These are phyloP conservation scores for Suillus alpinus DNA, from an alignment of 768 basidiomycete genomes.

Conservation along the genomic window DNA sequence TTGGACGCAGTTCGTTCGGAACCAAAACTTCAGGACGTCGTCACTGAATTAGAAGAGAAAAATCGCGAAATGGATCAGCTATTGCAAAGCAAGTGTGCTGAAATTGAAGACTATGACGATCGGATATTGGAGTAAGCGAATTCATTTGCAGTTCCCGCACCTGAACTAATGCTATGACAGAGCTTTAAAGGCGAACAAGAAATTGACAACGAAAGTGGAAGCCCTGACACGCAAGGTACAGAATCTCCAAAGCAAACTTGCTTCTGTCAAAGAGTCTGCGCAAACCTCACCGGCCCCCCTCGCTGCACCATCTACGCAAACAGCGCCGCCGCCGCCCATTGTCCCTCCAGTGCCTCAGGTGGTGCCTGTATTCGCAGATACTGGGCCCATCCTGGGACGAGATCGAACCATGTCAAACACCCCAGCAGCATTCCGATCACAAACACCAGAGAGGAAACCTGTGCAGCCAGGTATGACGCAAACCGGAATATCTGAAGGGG, in stretches of 20 bases:
- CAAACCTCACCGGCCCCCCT: conserved; percentile 27
- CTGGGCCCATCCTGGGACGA: conserved; percentile 11
- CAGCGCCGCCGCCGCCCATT: conserved; percentile 12
- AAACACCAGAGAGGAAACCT: conserved; percentile 48
- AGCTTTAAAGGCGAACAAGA: conserved; percentile 79
- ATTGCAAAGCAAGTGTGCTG: conserved; percentile 62
- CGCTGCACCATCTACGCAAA: conserved; percentile 7
- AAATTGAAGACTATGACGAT: conserved; percentile 86
- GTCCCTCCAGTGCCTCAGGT: conserved; percentile 19
- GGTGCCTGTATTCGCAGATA: conserved; percentile 13
- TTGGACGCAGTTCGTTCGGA: conserved; percentile 49
- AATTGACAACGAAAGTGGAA: conserved; percentile 66
- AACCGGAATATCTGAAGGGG: conserved; percentile 49
- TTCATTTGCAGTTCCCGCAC: conserved; percentile 5
- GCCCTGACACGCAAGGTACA: conserved; percentile 70
- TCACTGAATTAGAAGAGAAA: conserved; percentile 64
- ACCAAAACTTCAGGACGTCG: conserved; percentile 51
- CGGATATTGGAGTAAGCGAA: conserved; percentile 67
- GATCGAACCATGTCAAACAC: conserved; percentile 39
- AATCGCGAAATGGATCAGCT: conserved; percentile 77
- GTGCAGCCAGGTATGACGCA: conserved; percentile 19
- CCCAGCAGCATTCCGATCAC: conserved; percentile 42
- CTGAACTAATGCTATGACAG: conserved; percentile 34
- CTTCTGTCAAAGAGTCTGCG: conserved; percentile 40
- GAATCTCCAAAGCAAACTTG: conserved; percentile 64